These are phyloP conservation scores for Arachnomyces sp. DNA, from an alignment of 2,329 filamentous ascomycete genomes.

Conservation along the genomic window DNA sequence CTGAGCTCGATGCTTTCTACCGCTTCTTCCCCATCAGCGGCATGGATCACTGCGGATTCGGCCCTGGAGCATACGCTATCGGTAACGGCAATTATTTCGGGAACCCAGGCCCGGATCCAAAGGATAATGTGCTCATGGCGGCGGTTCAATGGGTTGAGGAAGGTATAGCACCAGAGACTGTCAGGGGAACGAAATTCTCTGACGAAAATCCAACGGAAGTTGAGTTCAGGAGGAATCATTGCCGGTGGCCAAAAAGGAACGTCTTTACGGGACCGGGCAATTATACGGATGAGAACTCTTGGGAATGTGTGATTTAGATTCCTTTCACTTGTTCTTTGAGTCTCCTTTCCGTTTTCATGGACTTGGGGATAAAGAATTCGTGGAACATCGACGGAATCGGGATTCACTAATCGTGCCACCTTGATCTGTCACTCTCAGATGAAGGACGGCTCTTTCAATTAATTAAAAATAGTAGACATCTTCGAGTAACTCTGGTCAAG, in stretches of 20 bases:
- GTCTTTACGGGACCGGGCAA: conserved; percentile 24
- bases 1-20: conserved; percentile 33
- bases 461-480: too few species aligned
- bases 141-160: conserved; percentile 44
- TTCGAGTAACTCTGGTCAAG: too few species aligned
- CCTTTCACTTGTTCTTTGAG: too few species aligned
- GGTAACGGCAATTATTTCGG: conserved; percentile 22
- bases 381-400: too few species aligned
- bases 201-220: conserved; percentile 31
- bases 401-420: too few species aligned
- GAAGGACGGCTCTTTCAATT: too few species aligned
- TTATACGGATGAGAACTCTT: conserved; percentile 27
- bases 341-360: too few species aligned
- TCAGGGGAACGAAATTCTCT: conserved; percentile 39
- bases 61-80: conserved; percentile 37
- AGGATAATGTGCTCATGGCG: conserved; percentile 42
- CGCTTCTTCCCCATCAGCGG: conserved; percentile 48
- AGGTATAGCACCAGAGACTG: conserved; percentile 29
- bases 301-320: conserved; percentile 19
- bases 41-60: conserved; percentile 43
- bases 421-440: too few species aligned
- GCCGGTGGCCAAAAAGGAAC: conserved; percentile 30
- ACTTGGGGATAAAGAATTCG: too few species aligned
- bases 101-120: conserved; percentile 20
- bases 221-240: conserved; percentile 40